Percentiles rank a stretch among this genome's conserved stretches.
Evolutionary conservation across 768 basidiomycete species (phyloP).

Genomic region (Daedaleopsis sinensis): DNA sequence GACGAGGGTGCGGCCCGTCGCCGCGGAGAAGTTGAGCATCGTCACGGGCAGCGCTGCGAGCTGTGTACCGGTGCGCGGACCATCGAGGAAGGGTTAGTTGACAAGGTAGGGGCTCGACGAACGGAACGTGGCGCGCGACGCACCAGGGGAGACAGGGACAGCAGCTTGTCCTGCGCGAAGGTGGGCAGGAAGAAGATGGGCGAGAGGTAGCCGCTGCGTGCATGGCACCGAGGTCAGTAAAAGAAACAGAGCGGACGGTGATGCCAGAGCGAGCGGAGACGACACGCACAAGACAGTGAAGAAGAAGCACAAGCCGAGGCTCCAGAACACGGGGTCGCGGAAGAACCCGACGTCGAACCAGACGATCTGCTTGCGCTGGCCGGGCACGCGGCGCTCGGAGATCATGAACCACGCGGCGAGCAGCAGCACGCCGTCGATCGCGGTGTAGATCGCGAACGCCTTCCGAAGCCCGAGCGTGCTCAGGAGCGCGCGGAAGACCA

Average conservation of each 20-base stretch:
- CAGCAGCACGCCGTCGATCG: conserved; percentile 21
- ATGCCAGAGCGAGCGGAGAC: background rate
- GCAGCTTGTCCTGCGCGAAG: conserved; percentile 17
- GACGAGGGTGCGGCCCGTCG: conserved; percentile 23
- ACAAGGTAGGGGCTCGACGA: background rate
- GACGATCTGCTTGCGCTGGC: conserved; percentile 18
- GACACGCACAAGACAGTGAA: conserved; percentile 24
- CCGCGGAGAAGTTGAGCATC: conserved; percentile 24
- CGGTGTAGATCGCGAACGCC: conserved; percentile 25
- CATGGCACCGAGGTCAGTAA: background rate
- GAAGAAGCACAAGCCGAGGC: conserved; percentile 23
- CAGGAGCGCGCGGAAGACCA: conserved; percentile 26
- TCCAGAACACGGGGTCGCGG: conserved; percentile 28
- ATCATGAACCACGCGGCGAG: conserved; percentile 22
- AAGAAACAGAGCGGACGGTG: background rate
- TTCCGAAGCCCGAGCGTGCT: conserved; percentile 19
- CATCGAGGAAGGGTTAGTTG: no score
- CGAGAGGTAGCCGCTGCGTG: conserved; percentile 21
- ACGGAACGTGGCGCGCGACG: background rate
- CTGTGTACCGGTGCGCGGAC: conserved; percentile 1
- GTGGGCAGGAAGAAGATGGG: conserved; percentile 26
- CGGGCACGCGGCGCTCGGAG: conserved; percentile 18
- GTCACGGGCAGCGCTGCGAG: conserved; percentile 19
- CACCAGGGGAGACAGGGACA: conserved; percentile 13
- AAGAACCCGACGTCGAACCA: conserved; percentile 27